Evolutionary conservation across 1,284 basidiomycete genomes (phyloP).

Genomic region (Ceratobasidium sp.): DNA sequence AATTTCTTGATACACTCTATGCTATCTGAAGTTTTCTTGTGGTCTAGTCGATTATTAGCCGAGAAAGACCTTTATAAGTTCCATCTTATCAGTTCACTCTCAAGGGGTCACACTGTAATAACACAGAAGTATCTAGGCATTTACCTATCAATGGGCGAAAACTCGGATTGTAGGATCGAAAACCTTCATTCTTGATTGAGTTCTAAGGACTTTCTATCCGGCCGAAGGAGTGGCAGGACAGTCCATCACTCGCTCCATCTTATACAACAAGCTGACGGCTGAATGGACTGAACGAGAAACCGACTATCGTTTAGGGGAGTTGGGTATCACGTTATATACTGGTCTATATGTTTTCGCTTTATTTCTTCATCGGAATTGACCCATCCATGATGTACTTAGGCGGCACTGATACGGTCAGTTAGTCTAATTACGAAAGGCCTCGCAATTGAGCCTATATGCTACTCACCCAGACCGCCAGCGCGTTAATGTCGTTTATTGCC

Average conservation of each 20-base stretch:
- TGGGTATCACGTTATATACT: constrained; percentile 11
- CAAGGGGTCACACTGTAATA: too few species aligned
- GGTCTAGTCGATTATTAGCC: too few species aligned
- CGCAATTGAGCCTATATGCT: neutral
- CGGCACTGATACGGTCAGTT: constrained; percentile 35
- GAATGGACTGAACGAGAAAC: neutral
- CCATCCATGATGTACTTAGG: neutral
- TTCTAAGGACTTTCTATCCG: neutral
- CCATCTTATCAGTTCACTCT: too few species aligned
- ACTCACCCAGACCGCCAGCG: constrained; percentile 44
- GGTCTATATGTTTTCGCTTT: neutral
- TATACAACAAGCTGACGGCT: constrained; percentile 9
- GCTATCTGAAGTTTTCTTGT: too few species aligned
- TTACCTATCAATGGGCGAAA: constrained; percentile 28
- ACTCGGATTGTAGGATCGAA: constrained; percentile 19
- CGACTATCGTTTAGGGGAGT: constrained; percentile 5
- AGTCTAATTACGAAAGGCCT: neutral
- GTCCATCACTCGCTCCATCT: constrained; percentile 15
- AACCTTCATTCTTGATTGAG: neutral
- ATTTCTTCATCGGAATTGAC: neutral
- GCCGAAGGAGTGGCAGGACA: constrained; percentile 9
- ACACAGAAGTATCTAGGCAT: too few species aligned
- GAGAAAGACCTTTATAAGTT: too few species aligned
- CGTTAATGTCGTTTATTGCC: constrained; percentile 49
- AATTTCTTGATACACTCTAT: too few species aligned